Evolutionary conservation across 176 grass and related monocot genomes (phyloP), one percentile per base, ranked within the genome.

Genomic region (Elaeis guineensis): DNA sequence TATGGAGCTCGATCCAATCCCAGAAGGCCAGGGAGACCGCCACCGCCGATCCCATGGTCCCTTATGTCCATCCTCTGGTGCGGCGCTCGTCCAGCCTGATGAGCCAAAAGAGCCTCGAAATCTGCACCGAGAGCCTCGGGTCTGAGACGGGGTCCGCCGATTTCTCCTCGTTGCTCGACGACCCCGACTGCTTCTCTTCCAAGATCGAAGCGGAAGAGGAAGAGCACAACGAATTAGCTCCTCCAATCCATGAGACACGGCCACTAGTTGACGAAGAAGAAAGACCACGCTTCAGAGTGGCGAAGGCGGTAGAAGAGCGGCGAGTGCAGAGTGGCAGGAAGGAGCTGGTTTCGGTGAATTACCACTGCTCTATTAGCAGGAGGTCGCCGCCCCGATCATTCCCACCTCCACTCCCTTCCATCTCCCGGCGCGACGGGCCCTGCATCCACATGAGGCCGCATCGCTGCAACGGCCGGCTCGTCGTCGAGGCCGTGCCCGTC

Each of bases 81-180:
- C 69, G 75, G 50, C 77, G 72, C 1, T 91, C 87, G 5, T 98
- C 84, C 14, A 84, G 85, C 67, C 77, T 89, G 16, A 74, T 97
- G 78, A 92, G 76, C 84, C 73, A 81, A 78, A 89, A 80, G 69
- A 98, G 87, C 93, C 93, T 98, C 16, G 72, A 86, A 76, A 57
- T 92, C 61, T 98, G 93, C 87, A 98, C 93, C 11, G 93, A 98
- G 81, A 98, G 88, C 82, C 93, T 98, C 50, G 87, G 93, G 64
- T 92, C 85, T 49, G 93, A 98, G 73, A 91, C 76, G 4, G 93
- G 93, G 39, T 85, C 93, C 0, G 84, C 76, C 21, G 70, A 73
- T 15, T 73, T 73, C 59, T 75, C 48, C 63, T 62, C 70, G 17
- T 52, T 57, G 35, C 35, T 44, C 15, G 66, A 66, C 14, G 54